Percentiles rank a stretch among this genome's conserved stretches.
These are phyloP conservation scores for Saturnispora quitensis DNA, from an alignment of 805 yeast species.

Conservation along the genomic window DNA sequence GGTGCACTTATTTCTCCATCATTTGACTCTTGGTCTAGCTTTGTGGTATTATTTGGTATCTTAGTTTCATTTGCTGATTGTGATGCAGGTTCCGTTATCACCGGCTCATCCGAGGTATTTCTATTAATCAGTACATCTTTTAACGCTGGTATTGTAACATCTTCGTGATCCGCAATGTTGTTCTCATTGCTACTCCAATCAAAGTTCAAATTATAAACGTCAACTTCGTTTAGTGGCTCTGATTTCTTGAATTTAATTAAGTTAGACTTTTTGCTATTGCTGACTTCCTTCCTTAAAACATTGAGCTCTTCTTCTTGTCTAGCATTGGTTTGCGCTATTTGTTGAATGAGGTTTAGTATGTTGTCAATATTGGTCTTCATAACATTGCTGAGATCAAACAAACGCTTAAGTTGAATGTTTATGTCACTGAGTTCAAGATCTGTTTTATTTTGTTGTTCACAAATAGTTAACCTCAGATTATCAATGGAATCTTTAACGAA, in stretches of 20 bases:
- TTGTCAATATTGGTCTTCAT: neutral
- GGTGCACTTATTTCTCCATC: neutral
- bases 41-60: neutral
- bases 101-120: neutral
- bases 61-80: neutral
- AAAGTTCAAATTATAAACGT: neutral
- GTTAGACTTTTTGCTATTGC: neutral
- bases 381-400: neutral
- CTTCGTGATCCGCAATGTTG: neutral
- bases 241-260: neutral
- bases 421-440: neutral
- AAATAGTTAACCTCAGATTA: neutral
- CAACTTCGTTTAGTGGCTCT: neutral
- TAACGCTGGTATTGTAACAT: neutral
- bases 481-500: neutral
- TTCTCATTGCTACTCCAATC: neutral
- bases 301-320: neutral
- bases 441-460: neutral
- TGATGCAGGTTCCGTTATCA: too few relatives aligned
- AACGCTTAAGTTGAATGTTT: neutral
- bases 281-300: neutral
- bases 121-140: neutral
- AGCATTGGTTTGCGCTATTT: neutral
- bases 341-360: neutral
- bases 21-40: neutral